Evolutionary conservation across 2,329 filamentous ascomycete genomes (phyloP).

Genomic region (Graphilbum fragrans): DNA sequence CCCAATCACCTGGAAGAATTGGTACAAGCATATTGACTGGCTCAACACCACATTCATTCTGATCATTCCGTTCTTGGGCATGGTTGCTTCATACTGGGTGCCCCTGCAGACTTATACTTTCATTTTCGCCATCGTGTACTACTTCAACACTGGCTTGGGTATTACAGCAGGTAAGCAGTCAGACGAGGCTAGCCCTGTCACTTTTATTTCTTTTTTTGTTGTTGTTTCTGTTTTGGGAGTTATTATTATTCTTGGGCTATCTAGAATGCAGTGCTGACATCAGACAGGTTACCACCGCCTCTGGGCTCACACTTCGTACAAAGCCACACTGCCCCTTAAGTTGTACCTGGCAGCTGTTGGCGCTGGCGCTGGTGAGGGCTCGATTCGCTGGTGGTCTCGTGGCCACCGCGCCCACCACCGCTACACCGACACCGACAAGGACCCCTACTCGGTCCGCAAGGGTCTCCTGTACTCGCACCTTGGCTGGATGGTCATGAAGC

Average conservation of each 20-base stretch:
- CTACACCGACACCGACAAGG: conserved; percentile 87
- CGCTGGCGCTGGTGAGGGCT: conserved; percentile 74
- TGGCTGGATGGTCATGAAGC: conserved; percentile 89
- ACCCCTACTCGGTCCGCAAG: conserved; percentile 84
- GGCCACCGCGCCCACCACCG: conserved; percentile 82
- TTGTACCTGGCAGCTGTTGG: conserved; percentile 74
- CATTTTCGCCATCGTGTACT: conserved; percentile 64
- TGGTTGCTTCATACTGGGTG: conserved; percentile 66
- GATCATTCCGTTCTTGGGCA: conserved; percentile 61
- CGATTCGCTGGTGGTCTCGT: conserved; percentile 79
- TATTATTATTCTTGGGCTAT: too few relatives aligned
- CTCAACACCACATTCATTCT: conserved; percentile 76
- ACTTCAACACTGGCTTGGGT: conserved; percentile 72
- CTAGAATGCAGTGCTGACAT: not conserved
- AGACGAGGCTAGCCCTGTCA: not conserved
- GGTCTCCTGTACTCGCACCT: conserved; percentile 74
- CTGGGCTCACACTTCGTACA: conserved; percentile 80
- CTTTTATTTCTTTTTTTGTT: not conserved
- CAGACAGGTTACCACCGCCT: conserved; percentile 61
- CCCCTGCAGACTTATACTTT: conserved; percentile 61
- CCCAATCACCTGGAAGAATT: conserved; percentile 70
- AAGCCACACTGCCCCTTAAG: conserved; percentile 61
- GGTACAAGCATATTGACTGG: conserved; percentile 92
- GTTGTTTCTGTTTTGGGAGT: too few relatives aligned
- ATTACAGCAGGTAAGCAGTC: conserved; percentile 56